These are phyloP conservation scores for Phallus indusiatus DNA, from an alignment of 768 basidiomycete genomes.

Conservation along the genomic window DNA sequence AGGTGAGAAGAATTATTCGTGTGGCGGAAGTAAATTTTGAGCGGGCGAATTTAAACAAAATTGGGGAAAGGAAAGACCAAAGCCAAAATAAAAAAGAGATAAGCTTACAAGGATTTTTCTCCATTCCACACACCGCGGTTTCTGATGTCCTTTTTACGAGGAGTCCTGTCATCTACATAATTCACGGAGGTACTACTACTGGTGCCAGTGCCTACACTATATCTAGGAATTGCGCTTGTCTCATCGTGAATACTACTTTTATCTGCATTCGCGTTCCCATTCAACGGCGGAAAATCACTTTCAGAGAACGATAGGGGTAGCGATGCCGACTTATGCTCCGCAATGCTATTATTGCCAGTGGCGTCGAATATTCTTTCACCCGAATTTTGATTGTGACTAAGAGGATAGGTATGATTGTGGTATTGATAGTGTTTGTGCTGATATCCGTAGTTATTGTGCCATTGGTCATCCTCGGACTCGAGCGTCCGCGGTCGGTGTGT, in stretches of 20 bases:
- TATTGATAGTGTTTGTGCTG: neutral
- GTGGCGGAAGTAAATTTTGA: neutral
- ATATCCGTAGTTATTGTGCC: neutral
- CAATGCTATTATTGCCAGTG: neutral
- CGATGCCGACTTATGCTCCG: neutral
- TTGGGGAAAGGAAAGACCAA: neutral
- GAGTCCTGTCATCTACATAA: neutral
- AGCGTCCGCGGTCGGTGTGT: neutral
- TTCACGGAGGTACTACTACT: neutral
- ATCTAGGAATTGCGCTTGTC: neutral
- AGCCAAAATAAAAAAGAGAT: neutral
- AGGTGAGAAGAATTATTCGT: neutral
- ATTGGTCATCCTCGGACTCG: neutral
- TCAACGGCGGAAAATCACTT: constrained; percentile 7
- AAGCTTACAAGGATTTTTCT: neutral
- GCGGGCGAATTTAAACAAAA: neutral
- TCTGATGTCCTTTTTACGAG: neutral
- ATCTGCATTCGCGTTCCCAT: neutral
- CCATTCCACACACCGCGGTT: constrained; percentile 4
- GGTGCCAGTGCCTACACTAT: neutral
- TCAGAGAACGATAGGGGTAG: constrained; percentile 2
- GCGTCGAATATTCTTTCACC: neutral
- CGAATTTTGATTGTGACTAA: neutral
- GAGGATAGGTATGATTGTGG: neutral
- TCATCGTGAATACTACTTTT: neutral